A percentile compares a stretch with the other conserved stretches of the same genome.
These are phyloP conservation scores for Hyaloperonospora arabidopsidis DNA, from an alignment of 352 stramenopile species.

Conservation along the genomic window DNA sequence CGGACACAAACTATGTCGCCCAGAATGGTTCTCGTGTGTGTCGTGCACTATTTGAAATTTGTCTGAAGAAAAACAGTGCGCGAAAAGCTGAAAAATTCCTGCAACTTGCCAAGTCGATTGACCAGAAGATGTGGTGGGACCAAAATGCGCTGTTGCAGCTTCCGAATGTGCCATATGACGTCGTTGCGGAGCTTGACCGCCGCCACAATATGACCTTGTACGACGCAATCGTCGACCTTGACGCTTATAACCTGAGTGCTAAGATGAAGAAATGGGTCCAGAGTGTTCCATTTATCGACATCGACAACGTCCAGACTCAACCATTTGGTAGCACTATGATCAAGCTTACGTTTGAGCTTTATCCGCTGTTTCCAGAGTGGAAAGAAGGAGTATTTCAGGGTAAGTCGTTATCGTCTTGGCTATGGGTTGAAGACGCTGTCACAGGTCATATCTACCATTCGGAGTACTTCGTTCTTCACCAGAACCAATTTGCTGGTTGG, in stretches of 20 bases:
- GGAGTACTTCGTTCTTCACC: constrained; percentile 84
- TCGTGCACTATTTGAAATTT: constrained; percentile 98
- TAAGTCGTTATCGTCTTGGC: constrained; percentile 85
- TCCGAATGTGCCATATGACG: constrained; percentile 79
- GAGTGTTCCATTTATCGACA: constrained; percentile 59
- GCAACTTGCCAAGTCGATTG: constrained; percentile 94
- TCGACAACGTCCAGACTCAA: constrained; percentile 77
- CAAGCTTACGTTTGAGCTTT: constrained; percentile 78
- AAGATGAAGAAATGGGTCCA: constrained; percentile 70
- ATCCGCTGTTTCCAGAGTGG: constrained; percentile 64
- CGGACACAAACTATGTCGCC: constrained; percentile 99
- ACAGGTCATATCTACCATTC: constrained; percentile 91
- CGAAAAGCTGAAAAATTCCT: constrained; percentile 90
- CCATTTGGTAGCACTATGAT: constrained; percentile 95
- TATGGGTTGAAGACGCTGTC: constrained; percentile 96
- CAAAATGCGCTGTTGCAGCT: constrained; percentile 92
- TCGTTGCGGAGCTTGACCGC: constrained; percentile 79
- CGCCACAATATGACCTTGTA: constrained; percentile 61
- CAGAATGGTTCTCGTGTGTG: constrained; percentile 97
- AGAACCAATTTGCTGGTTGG: constrained; percentile 64
- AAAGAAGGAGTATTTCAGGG: constrained; percentile 50
- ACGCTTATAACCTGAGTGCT: constrained; percentile 33
- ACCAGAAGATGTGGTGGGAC: constrained; percentile 97
- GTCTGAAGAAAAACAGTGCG: constrained; percentile 84
- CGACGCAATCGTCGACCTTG: constrained; percentile 35